A percentile compares a stretch with the other conserved stretches of the same genome.
Evolutionary conservation across 2,329 filamentous ascomycete genomes (phyloP).

Genomic region (Fusarium sp.): DNA sequence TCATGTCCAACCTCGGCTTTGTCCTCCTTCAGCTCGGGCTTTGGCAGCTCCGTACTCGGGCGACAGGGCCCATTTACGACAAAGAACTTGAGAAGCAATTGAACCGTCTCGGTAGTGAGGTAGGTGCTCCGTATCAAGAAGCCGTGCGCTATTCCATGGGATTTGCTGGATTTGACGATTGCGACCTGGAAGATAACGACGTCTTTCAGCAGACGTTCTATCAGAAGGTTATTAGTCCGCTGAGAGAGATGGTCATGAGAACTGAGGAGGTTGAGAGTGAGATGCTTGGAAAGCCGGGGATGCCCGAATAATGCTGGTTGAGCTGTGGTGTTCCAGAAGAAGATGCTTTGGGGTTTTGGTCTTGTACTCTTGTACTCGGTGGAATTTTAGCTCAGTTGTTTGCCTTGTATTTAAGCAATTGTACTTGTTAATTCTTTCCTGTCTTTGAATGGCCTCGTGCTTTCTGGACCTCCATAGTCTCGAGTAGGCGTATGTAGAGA

Average conservation of each 20-base stretch:
- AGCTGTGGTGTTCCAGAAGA: too few relatives aligned
- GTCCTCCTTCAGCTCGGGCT: constrained; percentile 14
- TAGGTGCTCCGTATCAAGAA: constrained; percentile 17
- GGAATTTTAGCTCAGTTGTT: too few relatives aligned
- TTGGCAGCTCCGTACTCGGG: background rate
- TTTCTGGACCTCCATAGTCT: too few relatives aligned
- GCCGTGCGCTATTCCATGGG: constrained; percentile 10
- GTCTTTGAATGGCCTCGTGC: too few relatives aligned
- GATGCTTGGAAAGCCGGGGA: background rate
- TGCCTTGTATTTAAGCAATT: too few relatives aligned
- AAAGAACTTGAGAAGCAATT: constrained; percentile 2
- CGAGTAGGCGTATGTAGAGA: too few relatives aligned
- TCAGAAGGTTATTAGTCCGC: constrained; percentile 15
- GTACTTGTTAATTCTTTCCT: too few relatives aligned
- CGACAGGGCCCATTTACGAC: background rate
- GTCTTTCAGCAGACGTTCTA: constrained; percentile 17
- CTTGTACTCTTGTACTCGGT: too few relatives aligned
- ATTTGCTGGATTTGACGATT: background rate
- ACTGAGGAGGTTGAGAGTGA: background rate
- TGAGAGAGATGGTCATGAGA: constrained; percentile 5
- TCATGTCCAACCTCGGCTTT: constrained; percentile 10
- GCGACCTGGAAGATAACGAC: constrained; percentile 1
- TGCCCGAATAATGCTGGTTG: background rate
- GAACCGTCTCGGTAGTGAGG: background rate
- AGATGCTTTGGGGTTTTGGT: too few relatives aligned